Conservation (phyloP, 1,284 basidiomycete genomes). For the Mycena citricolor region DNA sequence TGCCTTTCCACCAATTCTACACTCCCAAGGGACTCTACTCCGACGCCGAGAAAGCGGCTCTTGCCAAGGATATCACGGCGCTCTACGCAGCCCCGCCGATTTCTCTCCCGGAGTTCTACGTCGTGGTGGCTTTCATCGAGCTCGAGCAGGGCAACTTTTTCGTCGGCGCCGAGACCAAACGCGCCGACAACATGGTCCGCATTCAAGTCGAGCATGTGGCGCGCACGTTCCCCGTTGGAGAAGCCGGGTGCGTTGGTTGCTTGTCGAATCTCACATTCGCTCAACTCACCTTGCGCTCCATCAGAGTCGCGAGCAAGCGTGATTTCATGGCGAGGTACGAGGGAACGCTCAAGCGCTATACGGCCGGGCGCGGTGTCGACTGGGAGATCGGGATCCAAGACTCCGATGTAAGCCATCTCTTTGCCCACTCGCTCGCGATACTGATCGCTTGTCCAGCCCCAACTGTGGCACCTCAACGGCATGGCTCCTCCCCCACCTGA, state of each 20-base stretch:
- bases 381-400: constrained; percentile 25
- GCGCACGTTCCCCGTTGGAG: constrained; percentile 13
- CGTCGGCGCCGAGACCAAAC: constrained; percentile 18
- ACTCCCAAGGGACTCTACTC: constrained; percentile 26
- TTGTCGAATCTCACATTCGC: too few relatives aligned
- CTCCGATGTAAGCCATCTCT: constrained; percentile 21
- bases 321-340: constrained; percentile 25
- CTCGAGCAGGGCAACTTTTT: constrained; percentile 18
- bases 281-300: too few relatives aligned
- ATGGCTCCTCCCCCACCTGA: constrained; percentile 19
- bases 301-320: constrained; percentile 15
- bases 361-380: constrained; percentile 24
- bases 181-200: constrained; percentile 17
- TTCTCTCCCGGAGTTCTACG: constrained; percentile 23
- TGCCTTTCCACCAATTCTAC: constrained; percentile 28
- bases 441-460: constrained; percentile 12
- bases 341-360: constrained; percentile 23
- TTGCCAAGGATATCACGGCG: constrained; percentile 22
- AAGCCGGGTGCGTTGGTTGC: constrained; percentile 13
- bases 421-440: not conserved
- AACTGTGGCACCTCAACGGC: constrained; percentile 26
- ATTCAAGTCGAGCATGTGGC: constrained; percentile 25
- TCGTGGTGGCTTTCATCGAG: constrained; percentile 26
- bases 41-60: constrained; percentile 21
- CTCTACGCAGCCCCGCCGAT: constrained; percentile 11